Evolutionary conservation across 192 early-diverging fungal species (phyloP), one percentile per base, ranked within the genome.

Genomic region (Umbelopsis isabellina): DNA sequence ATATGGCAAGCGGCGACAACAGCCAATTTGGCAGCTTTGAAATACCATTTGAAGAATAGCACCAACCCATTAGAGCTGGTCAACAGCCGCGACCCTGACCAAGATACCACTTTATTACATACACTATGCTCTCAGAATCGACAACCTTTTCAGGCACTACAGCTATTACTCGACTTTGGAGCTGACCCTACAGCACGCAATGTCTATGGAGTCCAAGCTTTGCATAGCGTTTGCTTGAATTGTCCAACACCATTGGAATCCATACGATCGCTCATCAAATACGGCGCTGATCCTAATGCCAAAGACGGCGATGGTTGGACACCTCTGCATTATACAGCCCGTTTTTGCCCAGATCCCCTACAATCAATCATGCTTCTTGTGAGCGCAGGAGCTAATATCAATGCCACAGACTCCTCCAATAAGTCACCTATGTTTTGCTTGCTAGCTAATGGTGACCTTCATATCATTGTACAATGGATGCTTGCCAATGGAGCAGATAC

Each of bases 231-330:
- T 13, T 65, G 33, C 45, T 50, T 66, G 45, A 73, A 68, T 22
- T 76, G 46, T 23, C 46, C 35, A 15, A 53, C 65, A 8, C 76
- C 72, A 16, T 46, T 65, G 45, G 18, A 30, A 27, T 69, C 50
- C 4, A 48, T 72, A 22, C 10, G 15, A 46, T 53, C 71, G n/a
- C 66, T 69, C 8, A 33, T 73, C 15, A 66, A 75, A 0, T 70
- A 77, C 55, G 78, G 82, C 8, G 87, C 88, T 18, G 75, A 87
- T 65, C 66, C 82, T 30, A 85, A 91, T 71, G 71, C 86, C 12
- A 78, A 84, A 20, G 89, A 92, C 65, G 76, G 86, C 6, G 90
- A 92, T 50, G 90, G 86, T 16, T 88, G 86, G 80, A 85, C 87
- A 11, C 87, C 86, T 11, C 30, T 87, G 1, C 80, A 81, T 9